Evolutionary conservation across 179 eudicot species (phyloP), one percentile per base, ranked within the genome.

Genomic region (Spinacia oleracea): DNA sequence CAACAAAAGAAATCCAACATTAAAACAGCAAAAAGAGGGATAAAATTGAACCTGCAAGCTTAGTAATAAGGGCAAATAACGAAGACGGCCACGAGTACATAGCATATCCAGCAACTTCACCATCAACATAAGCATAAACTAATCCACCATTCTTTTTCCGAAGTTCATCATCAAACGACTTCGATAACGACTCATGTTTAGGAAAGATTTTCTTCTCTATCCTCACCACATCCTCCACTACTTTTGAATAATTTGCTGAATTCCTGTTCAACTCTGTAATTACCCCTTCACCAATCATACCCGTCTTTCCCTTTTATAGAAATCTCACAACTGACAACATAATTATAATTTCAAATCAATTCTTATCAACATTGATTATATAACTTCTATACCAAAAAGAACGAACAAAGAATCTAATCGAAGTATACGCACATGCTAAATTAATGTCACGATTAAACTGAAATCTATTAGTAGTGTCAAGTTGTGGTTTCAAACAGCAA

Each of bases 41-140:
- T 77, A 9, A 40, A 42, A 21, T 1, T 11, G 23, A 68, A 94
- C 98, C 98, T 81, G 98, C 98, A 60, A 94, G 91, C 78, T 94
- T 93, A 14, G 92, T 89, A 43, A 94, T 91, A 76, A 89, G 79
- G 25, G 94, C 90, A 70, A 66, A 84, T 75, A 93, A 90, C n/a
- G 97, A 94, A 66, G 98, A 88, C 6, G 97, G 97, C 86, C 88
- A 91, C 4, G 92, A 85, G 74, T 86, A 93, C 97, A 93, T 93
- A 69, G 82, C 88, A 83, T 95, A 93, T 34, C 98, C 97, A 65
- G 86, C 92, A 74, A 93, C 78, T 48, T 90, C 93, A 8, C 88
- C 95, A 72, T 82, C 79, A 67, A 80, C 74, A 42, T 71, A 68
- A 18, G 82, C 58, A 86, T 88, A 95, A 31, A 91, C 75, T 77